These are phyloP conservation scores for Purshia tridentata DNA, from an alignment of 306 rosid genomes.

Conservation along the genomic window DNA sequence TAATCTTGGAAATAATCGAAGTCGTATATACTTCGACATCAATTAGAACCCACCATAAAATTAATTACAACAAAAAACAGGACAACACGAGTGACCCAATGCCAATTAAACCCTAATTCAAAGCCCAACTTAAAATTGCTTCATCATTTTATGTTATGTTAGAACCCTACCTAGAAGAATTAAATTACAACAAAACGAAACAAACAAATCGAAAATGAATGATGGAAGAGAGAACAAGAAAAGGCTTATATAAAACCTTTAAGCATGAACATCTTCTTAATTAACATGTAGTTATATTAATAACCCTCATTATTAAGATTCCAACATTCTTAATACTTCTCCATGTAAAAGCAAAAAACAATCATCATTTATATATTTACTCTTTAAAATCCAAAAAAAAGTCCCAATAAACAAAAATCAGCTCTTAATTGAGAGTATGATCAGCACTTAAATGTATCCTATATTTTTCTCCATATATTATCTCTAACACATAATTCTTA, in stretches of 20 bases:
- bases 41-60: too few relatives aligned
- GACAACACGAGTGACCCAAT: too few relatives aligned
- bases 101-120: too few relatives aligned
- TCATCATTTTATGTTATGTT: too few relatives aligned
- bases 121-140: too few relatives aligned
- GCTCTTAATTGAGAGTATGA: neutral
- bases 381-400: slow-evolving; percentile 1
- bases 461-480: neutral
- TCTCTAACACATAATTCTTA: neutral
- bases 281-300: neutral
- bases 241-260: neutral
- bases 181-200: too few relatives aligned
- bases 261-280: neutral
- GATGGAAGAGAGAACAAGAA: neutral
- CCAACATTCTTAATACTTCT: neutral
- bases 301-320: neutral
- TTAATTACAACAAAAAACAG: too few relatives aligned
- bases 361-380: neutral
- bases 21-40: too few relatives aligned
- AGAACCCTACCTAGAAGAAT: too few relatives aligned
- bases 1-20: too few relatives aligned
- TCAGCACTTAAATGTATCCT: neutral
- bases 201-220: too few relatives aligned
- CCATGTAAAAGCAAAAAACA: neutral
- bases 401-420: neutral